Conservation (phyloP, 345 rosid genomes). For the Gossypium stocksii region DNA sequence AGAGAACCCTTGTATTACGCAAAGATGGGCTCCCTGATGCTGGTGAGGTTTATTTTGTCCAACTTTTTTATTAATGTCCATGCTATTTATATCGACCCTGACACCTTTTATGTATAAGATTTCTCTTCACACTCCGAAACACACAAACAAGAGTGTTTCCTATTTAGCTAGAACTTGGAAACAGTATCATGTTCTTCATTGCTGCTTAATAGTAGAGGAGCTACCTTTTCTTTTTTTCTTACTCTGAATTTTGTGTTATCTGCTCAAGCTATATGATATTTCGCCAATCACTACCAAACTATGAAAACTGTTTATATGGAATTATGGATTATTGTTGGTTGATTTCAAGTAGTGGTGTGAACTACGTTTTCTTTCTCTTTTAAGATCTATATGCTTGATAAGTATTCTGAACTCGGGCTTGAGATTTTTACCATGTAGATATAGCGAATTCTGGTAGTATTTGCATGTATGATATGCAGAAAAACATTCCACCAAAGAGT, state of each 20-base stretch:
- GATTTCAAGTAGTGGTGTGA: not conserved
- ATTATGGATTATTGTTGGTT: not conserved
- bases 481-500: not conserved
- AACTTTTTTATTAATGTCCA: not conserved
- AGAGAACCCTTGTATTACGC: conserved; percentile 87
- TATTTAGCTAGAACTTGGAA: not conserved
- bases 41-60: conserved; percentile 44
- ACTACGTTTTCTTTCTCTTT: not conserved
- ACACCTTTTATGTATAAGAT: not conserved
- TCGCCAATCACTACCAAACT: not conserved
- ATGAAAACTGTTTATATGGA: not conserved
- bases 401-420: not conserved
- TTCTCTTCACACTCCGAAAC: not conserved
- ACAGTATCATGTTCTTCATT: not conserved
- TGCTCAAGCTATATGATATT: not conserved
- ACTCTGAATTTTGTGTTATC: not conserved
- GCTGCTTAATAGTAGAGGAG: not conserved
- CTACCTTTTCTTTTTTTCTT: not conserved
- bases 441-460: not conserved
- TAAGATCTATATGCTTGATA: not conserved
- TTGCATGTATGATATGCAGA: not conserved
- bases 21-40: conserved; percentile 98
- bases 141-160: not conserved
- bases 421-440: not conserved
- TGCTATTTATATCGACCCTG: not conserved